Evolutionary conservation across 2,329 filamentous ascomycete species (phyloP).

Genomic region (Plenodomus biglobosus): DNA sequence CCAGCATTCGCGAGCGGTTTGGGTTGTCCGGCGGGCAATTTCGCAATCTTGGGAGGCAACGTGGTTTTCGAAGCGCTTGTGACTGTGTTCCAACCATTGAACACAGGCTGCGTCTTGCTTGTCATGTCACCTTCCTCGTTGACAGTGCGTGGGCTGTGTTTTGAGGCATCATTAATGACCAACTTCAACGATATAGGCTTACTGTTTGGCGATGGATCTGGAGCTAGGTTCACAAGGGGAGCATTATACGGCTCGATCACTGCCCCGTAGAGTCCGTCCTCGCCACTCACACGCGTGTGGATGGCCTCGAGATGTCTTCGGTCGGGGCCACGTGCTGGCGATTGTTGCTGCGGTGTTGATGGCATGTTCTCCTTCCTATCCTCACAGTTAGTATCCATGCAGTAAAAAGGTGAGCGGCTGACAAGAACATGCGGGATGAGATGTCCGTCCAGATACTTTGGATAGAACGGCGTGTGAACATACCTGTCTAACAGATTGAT

Average conservation of each 20-base stretch:
- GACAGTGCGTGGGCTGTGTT: background rate
- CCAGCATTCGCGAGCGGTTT: background rate
- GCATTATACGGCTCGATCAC: slow-evolving; percentile 20
- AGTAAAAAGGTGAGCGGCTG: background rate
- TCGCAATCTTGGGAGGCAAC: slow-evolving; percentile 1
- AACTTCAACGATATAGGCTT: slow-evolving; percentile 12
- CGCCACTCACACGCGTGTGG: slow-evolving; percentile 19
- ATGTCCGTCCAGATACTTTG: too few species aligned
- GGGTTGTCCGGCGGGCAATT: background rate
- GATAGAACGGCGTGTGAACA: background rate
- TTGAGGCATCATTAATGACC: slow-evolving; percentile 3
- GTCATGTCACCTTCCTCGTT: background rate
- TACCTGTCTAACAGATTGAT: slow-evolving; percentile 3
- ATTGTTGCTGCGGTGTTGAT: background rate
- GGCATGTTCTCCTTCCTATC: background rate
- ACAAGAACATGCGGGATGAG: too few species aligned
- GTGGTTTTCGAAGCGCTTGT: background rate
- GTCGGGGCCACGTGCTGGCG: slow-evolving; percentile 9
- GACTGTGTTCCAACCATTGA: slow-evolving; percentile 4
- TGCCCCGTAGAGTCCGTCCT: slow-evolving; percentile 16
- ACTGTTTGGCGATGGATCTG: slow-evolving; percentile 2
- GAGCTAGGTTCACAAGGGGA: slow-evolving; percentile 10
- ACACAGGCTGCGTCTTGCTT: background rate
- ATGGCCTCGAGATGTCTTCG: slow-evolving; percentile 22
- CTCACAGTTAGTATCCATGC: background rate